A percentile compares a stretch with the other conserved stretches of the same genome.
phyloP scores from a whole-genome alignment of 768 basidiomycete species.

The Agrocybe pediades region DNA sequence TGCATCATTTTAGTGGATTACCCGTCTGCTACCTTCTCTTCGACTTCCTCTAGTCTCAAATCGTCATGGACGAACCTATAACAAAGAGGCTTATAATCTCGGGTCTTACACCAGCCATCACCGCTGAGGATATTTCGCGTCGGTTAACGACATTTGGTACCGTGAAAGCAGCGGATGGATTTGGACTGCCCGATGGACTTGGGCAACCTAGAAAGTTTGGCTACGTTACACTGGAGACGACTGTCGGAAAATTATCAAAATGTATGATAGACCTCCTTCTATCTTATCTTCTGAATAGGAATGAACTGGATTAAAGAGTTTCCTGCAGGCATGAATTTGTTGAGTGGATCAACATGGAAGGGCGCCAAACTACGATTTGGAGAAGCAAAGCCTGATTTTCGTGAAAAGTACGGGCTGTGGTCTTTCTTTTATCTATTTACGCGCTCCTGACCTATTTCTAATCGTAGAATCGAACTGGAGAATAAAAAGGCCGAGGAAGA shows the following conservation, averaged over 20 bases:
- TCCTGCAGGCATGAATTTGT: conserved; percentile 62
- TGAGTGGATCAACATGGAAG: conserved; percentile 87
- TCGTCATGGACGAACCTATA: conserved; percentile 28
- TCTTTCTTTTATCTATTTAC: not conserved
- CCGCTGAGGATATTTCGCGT: conserved; percentile 52
- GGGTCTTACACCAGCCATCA: conserved; percentile 70
- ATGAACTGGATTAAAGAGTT: conserved; percentile 4
- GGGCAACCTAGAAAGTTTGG: conserved; percentile 73
- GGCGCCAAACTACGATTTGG: conserved; percentile 83
- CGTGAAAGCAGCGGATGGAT: conserved; percentile 69
- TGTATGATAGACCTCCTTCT: conserved; percentile 45
- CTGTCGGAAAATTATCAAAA: conserved; percentile 56
- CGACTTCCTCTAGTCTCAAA: too few relatives aligned
- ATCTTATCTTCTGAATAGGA: conserved; percentile 1
- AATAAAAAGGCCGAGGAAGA: conserved; percentile 24
- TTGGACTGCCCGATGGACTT: conserved; percentile 63
- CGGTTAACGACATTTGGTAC: conserved; percentile 69
- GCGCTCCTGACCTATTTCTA: conserved; percentile 5
- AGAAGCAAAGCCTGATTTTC: conserved; percentile 79
- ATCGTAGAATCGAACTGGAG: conserved; percentile 28
- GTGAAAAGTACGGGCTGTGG: conserved; percentile 50
- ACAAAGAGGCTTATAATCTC: conserved; percentile 74
- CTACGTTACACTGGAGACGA: conserved; percentile 72
- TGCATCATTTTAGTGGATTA: too few relatives aligned
- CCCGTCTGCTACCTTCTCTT: too few relatives aligned